These are phyloP conservation scores for Cercophora samala DNA, from an alignment of 495 filamentous ascomycete genomes.

Conservation along the genomic window DNA sequence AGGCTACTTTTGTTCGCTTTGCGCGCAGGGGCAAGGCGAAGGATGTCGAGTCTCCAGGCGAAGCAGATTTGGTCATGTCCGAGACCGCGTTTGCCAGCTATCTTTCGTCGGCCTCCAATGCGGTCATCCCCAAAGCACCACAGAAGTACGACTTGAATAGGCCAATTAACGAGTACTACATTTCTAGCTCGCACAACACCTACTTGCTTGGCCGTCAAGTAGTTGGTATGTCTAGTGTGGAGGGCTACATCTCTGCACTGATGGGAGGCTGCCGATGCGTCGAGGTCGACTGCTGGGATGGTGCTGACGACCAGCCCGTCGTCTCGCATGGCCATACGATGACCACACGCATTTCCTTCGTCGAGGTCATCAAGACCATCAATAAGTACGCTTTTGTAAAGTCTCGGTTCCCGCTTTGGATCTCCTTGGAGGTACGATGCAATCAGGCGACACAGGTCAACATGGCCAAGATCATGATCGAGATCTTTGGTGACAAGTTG, in stretches of 20 bases:
- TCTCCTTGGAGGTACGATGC: conserved; percentile 96
- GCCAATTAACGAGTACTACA: conserved; percentile 95
- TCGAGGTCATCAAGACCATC: conserved; percentile 87
- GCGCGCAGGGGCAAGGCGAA: conserved; percentile 61
- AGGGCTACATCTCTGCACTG: conserved; percentile 90
- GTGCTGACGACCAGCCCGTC: conserved; percentile 74
- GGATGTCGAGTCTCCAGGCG: conserved; percentile 36
- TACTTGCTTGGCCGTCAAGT: conserved; percentile 92
- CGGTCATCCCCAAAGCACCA: conserved; percentile 55
- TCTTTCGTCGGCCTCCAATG: conserved; percentile 70
- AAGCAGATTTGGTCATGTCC: conserved; percentile 57
- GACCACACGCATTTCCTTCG: conserved; percentile 80
- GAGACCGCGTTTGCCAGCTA: conserved; percentile 72
- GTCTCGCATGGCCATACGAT: conserved; percentile 89
- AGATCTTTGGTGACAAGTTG: conserved; percentile 73
- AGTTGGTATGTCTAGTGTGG: conserved; percentile 81
- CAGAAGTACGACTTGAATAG: conserved; percentile 63
- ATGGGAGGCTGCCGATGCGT: conserved; percentile 88
- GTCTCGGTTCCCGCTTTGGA: conserved; percentile 78
- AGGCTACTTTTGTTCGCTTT: conserved; percentile 68
- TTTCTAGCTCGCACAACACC: conserved; percentile 97
- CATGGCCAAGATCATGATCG: conserved; percentile 89
- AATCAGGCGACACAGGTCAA: conserved; percentile 71
- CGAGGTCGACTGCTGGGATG: conserved; percentile 98
- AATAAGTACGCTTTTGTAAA: conserved; percentile 86